A percentile compares a stretch with the other conserved stretches of the same genome.
Evolutionary conservation across 306 rosid species (phyloP).

Genomic region (Lathyrus sativus): DNA sequence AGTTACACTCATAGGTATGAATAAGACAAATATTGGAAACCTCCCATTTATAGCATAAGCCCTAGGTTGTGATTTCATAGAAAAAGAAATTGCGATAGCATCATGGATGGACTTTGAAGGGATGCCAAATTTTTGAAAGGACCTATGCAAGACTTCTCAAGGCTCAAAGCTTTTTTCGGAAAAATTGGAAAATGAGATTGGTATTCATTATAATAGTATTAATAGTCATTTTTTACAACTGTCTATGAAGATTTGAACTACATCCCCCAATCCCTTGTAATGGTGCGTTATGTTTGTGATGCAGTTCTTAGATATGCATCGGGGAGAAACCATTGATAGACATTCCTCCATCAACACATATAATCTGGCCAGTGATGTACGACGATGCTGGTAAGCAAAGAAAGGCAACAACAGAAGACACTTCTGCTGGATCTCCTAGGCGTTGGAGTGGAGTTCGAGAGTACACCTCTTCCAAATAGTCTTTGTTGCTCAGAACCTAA

Average conservation of each 20-base stretch:
- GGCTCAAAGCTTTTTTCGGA: not conserved
- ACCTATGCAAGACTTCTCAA: not conserved
- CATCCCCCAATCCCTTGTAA: not conserved
- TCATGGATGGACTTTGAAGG: not conserved
- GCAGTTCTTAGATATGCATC: slow-evolving; percentile 41
- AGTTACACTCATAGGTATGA: too few relatives aligned
- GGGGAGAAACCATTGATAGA: slow-evolving; percentile 64
- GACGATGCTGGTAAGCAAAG: slow-evolving; percentile 81
- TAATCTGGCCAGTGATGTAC: slow-evolving; percentile 74
- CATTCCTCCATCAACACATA: slow-evolving; percentile 82
- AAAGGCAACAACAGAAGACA: slow-evolving; percentile 71
- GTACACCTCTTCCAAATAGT: slow-evolving; percentile 68
- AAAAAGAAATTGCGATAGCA: not conserved
- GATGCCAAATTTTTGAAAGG: not conserved
- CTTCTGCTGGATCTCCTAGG: slow-evolving; percentile 71
- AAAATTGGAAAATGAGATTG: too few relatives aligned
- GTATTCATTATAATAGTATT: not conserved
- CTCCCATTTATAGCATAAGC: not conserved
- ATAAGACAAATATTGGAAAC: not conserved
- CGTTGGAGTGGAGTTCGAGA: slow-evolving; percentile 70
- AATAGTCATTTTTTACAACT: not conserved
- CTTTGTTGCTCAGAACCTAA: slow-evolving; percentile 66
- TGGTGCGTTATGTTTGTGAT: not conserved
- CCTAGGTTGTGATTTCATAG: not conserved
- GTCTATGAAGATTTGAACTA: not conserved